Conservation (phyloP, 495 filamentous ascomycete species). For the Acidiella bohemica region DNA sequence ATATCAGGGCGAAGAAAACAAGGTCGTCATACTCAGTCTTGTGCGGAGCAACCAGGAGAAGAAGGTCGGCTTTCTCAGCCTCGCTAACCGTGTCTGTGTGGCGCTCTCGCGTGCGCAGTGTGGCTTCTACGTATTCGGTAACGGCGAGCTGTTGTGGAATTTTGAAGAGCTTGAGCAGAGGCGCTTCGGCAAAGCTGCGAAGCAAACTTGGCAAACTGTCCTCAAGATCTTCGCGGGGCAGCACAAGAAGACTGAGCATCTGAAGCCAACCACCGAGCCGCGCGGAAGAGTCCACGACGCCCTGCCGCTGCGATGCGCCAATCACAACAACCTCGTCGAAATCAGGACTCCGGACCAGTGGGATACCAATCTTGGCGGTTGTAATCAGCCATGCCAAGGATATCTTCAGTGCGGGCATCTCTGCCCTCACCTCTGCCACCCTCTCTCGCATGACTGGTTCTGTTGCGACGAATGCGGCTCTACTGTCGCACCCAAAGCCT, state of each 20-base stretch:
- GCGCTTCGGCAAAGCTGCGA: constrained; percentile 7
- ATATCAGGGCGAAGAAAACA: constrained; percentile 92
- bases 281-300: constrained; percentile 1
- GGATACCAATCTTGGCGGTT: constrained; percentile 42
- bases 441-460: constrained; percentile 22
- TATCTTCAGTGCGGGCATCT: constrained; percentile 35
- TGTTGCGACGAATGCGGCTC: too few relatives aligned
- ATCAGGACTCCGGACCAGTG: constrained; percentile 37
- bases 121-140: constrained; percentile 83
- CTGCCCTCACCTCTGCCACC: constrained; percentile 38
- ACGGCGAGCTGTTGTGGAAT: constrained; percentile 42
- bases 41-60: constrained; percentile 53
- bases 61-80: constrained; percentile 56
- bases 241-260: constrained; percentile 13
- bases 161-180: too few relatives aligned
- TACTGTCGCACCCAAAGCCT: too few relatives aligned
- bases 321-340: constrained; percentile 28
- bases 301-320: constrained; percentile 24
- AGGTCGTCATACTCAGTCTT: constrained; percentile 68
- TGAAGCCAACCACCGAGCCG: constrained; percentile 10
- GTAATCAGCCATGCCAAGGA: constrained; percentile 37
- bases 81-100: constrained; percentile 72
- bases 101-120: constrained; percentile 74
- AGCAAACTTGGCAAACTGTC: constrained; percentile 27
- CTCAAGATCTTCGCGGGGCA: constrained; percentile 23